Evolutionary conservation across 148 eudicot species (phyloP).

Genomic region (Polygonum aviculare): DNA sequence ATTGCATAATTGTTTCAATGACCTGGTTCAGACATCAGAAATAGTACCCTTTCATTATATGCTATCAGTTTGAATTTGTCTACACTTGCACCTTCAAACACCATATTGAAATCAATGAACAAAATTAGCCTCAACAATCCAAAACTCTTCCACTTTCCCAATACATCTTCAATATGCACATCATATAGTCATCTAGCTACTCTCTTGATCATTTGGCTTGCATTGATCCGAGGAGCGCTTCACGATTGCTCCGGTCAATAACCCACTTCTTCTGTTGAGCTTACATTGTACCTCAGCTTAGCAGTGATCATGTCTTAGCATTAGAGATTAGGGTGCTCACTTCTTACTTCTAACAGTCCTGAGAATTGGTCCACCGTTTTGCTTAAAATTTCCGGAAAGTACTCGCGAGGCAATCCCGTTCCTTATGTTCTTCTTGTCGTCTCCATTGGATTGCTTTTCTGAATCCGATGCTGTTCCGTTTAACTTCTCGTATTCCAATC

Average conservation of each 20-base stretch:
- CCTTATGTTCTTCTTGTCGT: neutral
- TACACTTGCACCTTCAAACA: neutral
- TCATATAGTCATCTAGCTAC: neutral
- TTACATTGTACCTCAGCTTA: neutral
- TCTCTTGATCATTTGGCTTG: too few species aligned
- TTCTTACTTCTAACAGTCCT: neutral
- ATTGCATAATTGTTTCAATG: too few species aligned
- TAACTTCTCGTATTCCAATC: slow-evolving; percentile 59
- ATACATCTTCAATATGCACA: neutral
- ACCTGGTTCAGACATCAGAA: too few species aligned
- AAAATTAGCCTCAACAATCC: neutral
- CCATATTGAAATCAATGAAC: neutral
- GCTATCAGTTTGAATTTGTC: neutral
- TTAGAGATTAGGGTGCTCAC: neutral
- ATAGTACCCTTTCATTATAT: neutral
- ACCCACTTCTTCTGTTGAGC: too few species aligned
- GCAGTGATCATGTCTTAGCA: neutral
- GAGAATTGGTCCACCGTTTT: neutral
- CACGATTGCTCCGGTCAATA: neutral
- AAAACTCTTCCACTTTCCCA: neutral
- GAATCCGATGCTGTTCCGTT: slow-evolving; percentile 44
- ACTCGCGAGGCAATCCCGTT: neutral
- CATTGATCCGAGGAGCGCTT: neutral
- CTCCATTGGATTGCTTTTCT: neutral
- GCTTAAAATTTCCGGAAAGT: neutral